Base-by-base conservation (phyloP, 352 stramenopile genomes). In the Phytophthora lateralis region DNA sequence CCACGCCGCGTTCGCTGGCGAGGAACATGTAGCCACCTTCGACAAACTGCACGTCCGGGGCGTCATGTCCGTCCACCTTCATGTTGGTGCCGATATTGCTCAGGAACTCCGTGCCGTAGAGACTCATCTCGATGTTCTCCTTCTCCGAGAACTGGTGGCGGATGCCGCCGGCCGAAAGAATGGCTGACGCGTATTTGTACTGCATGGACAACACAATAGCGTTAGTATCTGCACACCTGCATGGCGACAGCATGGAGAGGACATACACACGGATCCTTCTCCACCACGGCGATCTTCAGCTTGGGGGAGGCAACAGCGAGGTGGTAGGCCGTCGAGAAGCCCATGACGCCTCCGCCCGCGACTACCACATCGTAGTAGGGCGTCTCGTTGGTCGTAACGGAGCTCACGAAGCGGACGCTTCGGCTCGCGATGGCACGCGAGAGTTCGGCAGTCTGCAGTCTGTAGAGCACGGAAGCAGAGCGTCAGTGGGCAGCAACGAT, bases 281-380 rank as follows among this genome's bases (percentile, higher is more conserved):
- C 86, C 17, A 93, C 62, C 6, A 95, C 76, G 0, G 83, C 85
- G 39, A 95, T 86, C 59, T 77, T 81, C 21, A 95, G 60, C 26
- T 88, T 79, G 15, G 82, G 86, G 42, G 76, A 82, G 41, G 79
- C 82, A 18, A 67, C 58, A n/a, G 81, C 79, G 45, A 95, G 64
- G 55, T 95, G 86, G 62, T 92, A 95, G n/a, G 86, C 86, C 0
- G 82, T 84, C n/a, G 86, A 95, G 69, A 82, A 91, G 50, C 86
- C 86, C 82, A 95, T 92, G 70, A 93, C 86, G 11, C 86, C 81
- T 37, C 84, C 86, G 17, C 86, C 86, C 18, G 80, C 75, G 46
- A 95, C 84, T 34, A 93, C 73, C 39, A 95, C 84, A 58, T 95
- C 86, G 44, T 91, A 93, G 57, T 82, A 77, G 9, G 69, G 70